phyloP scores from a whole-genome alignment of 352 stramenopile species.

The Phytophthora rubi region DNA sequence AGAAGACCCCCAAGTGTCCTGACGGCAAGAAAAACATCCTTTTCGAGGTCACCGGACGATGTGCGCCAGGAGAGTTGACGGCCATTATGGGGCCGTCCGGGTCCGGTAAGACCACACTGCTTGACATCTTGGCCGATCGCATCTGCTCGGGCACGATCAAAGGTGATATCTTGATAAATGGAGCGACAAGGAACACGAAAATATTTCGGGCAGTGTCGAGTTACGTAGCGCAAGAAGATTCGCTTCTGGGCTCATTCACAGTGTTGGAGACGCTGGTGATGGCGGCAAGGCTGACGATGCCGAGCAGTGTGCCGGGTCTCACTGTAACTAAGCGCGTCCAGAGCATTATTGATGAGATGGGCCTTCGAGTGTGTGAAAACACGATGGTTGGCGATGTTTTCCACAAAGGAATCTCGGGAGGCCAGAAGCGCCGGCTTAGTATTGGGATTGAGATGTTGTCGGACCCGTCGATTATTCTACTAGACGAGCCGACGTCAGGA shows the following conservation, averaged over 20 bases:
- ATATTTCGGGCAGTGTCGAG: slow-evolving; percentile 49
- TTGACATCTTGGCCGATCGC: slow-evolving; percentile 69
- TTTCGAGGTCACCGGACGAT: slow-evolving; percentile 58
- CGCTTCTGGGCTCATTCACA: slow-evolving; percentile 66
- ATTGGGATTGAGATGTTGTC: slow-evolving; percentile 94
- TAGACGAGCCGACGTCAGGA: slow-evolving; percentile 94
- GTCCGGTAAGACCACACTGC: slow-evolving; percentile 68
- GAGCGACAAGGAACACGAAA: slow-evolving; percentile 34
- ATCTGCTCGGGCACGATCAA: slow-evolving; percentile 40
- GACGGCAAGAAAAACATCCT: slow-evolving; percentile 58
- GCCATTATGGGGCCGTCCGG: slow-evolving; percentile 71
- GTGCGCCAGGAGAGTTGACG: slow-evolving; percentile 58
- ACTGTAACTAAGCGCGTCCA: slow-evolving; percentile 53
- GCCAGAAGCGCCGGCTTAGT: slow-evolving; percentile 92
- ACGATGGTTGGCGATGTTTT: slow-evolving; percentile 86
- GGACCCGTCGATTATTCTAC: slow-evolving; percentile 93
- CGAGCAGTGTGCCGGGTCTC: slow-evolving; percentile 12
- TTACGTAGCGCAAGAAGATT: slow-evolving; percentile 68
- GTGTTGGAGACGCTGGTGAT: slow-evolving; percentile 70
- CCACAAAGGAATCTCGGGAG: slow-evolving; percentile 81
- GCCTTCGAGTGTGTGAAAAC: slow-evolving; percentile 53
- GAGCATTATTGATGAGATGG: slow-evolving; percentile 67
- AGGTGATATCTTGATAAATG: slow-evolving; percentile 56
- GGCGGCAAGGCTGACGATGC: slow-evolving; percentile 48
- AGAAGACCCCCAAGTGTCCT: slow-evolving; percentile 8